Conservation (phyloP, 768 basidiomycete species). For the Mycena albidolilacea region DNA sequence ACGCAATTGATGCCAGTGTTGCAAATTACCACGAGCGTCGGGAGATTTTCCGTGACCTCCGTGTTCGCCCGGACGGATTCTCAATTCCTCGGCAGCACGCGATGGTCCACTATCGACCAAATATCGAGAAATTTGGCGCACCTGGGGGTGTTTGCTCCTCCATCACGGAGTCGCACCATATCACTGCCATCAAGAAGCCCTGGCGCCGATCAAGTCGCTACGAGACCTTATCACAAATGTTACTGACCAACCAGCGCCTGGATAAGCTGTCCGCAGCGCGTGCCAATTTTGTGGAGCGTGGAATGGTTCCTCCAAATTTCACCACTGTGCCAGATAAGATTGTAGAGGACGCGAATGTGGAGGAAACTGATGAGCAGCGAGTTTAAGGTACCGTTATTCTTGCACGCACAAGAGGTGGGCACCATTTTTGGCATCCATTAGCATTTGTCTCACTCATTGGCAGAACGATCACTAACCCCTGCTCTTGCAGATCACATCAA, state of each 20-base stretch:
- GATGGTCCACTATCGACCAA: too few species aligned
- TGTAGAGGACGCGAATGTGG: conserved; percentile 7
- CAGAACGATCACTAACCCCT: not conserved
- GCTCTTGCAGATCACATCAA: conserved; percentile 35
- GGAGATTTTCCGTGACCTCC: too few species aligned
- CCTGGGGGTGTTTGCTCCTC: conserved; percentile 1
- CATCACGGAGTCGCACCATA: conserved; percentile 45
- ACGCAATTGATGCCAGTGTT: too few species aligned
- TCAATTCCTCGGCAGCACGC: too few species aligned
- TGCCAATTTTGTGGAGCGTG: conserved; percentile 37
- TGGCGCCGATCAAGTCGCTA: conserved; percentile 42
- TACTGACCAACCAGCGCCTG: conserved; percentile 40
- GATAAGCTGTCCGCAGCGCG: conserved; percentile 42
- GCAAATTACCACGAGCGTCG: too few species aligned
- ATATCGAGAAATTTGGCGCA: not conserved
- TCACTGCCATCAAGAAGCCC: conserved; percentile 46
- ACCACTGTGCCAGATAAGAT: conserved; percentile 14
- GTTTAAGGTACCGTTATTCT: conserved; percentile 35
- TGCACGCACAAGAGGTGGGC: conserved; percentile 26
- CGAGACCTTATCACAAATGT: conserved; percentile 43
- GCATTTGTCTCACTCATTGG: not conserved
- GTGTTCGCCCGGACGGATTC: too few species aligned
- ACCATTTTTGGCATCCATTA: too few species aligned
- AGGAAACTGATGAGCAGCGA: conserved; percentile 7
- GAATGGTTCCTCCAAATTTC: conserved; percentile 35